Conservation (phyloP, 805 yeast species). For the Monosporozyma servazzii region DNA sequence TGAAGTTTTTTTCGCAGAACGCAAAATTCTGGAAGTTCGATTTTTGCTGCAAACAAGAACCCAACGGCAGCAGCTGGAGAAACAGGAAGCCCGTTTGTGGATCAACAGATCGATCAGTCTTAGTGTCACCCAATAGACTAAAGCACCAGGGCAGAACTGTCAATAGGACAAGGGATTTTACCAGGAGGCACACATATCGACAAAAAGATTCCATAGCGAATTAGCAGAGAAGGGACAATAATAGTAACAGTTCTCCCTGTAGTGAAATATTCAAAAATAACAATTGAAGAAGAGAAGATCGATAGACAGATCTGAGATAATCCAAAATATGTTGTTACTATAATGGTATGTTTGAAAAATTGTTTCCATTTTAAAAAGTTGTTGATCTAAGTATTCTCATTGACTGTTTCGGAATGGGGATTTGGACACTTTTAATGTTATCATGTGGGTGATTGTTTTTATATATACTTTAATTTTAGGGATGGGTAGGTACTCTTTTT, state of each 20-base stretch:
- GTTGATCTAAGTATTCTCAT: not conserved
- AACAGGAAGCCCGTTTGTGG: not conserved
- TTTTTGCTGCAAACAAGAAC: not conserved
- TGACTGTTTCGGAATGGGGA: not conserved
- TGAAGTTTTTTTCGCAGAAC: not conserved
- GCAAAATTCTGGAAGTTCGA: not conserved
- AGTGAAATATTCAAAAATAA: no score
- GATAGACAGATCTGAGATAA: not conserved
- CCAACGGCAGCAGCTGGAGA: not conserved
- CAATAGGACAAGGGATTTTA: not conserved
- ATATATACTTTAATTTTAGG: not conserved
- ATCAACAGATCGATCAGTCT: not conserved
- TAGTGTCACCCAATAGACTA: not conserved
- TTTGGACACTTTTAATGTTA: not conserved
- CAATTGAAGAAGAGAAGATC: not conserved
- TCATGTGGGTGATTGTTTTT: not conserved
- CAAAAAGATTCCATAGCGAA: no score
- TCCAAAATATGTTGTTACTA: not conserved
- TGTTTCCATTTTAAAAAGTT: not conserved
- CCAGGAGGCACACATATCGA: not conserved
- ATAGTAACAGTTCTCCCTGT: not conserved
- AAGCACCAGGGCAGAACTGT: no score
- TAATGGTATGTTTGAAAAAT: not conserved
- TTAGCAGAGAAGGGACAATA: not conserved
- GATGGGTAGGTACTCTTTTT: not conserved